Percentiles rank a stretch among this genome's conserved stretches.
phyloP scores from a whole-genome alignment of 352 stramenopile genomes.

The Globisporangium acanthophoron region DNA sequence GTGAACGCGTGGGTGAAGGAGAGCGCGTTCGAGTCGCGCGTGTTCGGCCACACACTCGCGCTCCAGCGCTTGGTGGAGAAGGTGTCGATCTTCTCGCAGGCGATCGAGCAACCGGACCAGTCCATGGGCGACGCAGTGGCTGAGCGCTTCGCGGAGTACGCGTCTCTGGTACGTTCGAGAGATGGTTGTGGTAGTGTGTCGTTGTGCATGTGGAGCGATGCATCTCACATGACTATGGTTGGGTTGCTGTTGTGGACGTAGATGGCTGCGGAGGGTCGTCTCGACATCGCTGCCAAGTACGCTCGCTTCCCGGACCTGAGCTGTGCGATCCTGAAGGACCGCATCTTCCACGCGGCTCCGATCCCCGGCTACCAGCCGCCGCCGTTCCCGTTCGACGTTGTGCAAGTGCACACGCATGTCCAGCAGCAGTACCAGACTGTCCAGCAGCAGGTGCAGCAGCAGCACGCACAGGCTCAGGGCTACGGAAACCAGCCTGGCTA shows the following conservation, averaged over 20 bases:
- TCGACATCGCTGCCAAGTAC: conserved; percentile 93
- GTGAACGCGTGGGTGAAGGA: conserved; percentile 89
- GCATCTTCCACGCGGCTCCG: conserved; percentile 80
- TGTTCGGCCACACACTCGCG: conserved; percentile 64
- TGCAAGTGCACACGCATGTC: conserved; percentile 52
- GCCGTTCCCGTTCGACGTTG: conserved; percentile 79
- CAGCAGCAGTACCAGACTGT: conserved; percentile 46
- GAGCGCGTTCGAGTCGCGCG: conserved; percentile 68
- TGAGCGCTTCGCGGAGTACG: conserved; percentile 91
- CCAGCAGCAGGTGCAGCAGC: conserved; percentile 20
- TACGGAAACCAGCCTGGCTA: conserved; percentile 26
- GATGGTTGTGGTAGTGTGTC: not conserved
- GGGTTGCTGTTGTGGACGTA: conserved; percentile 15
- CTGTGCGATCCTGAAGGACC: conserved; percentile 80
- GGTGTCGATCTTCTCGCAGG: conserved; percentile 92
- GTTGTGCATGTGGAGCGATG: not conserved
- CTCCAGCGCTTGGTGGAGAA: conserved; percentile 97
- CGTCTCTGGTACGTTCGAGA: conserved; percentile 46
- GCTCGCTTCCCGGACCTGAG: conserved; percentile 72
- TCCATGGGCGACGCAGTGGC: conserved; percentile 86
- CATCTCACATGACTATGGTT: not conserved
- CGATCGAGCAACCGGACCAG: conserved; percentile 78
- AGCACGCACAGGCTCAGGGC: conserved; percentile 10
- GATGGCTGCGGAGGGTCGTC: conserved; percentile 91
- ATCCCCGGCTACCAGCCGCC: conserved; percentile 74